These are phyloP conservation scores for Phaeosphaeriaceae sp. DNA, from an alignment of 2,329 filamentous ascomycete species.

Conservation along the genomic window DNA sequence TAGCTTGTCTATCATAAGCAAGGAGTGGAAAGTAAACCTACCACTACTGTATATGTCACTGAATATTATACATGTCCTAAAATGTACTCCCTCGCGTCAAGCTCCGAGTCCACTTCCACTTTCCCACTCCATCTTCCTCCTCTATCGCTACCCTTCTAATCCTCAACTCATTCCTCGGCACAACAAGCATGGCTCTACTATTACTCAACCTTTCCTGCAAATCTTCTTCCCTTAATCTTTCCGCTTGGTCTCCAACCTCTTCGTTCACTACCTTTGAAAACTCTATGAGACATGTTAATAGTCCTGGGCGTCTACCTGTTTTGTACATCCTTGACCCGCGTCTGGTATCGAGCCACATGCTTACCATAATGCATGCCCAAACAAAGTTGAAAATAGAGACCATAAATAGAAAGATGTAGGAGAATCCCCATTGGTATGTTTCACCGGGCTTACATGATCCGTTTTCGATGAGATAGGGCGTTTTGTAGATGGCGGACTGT, in stretches of 20 bases:
- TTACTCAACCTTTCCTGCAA: slow-evolving; percentile 24
- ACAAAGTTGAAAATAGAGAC: slow-evolving; percentile 43
- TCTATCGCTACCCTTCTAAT: slow-evolving; percentile 23
- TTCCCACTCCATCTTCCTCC: not conserved
- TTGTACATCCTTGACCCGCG: slow-evolving; percentile 37
- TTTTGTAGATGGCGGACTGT: slow-evolving; percentile 24
- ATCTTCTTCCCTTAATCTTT: slow-evolving; percentile 29
- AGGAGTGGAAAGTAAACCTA: not conserved
- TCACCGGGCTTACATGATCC: slow-evolving; percentile 40
- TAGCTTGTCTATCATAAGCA: too few relatives aligned
- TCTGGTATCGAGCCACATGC: slow-evolving; percentile 43
- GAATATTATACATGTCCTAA: slow-evolving; percentile 2
- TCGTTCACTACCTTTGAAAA: slow-evolving; percentile 33
- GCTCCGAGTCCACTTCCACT: slow-evolving; percentile 25
- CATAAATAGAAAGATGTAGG: slow-evolving; percentile 46
- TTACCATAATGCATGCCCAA: slow-evolving; percentile 41
- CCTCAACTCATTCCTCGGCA: slow-evolving; percentile 32
- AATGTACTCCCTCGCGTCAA: slow-evolving; percentile 39
- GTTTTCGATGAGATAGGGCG: slow-evolving; percentile 25
- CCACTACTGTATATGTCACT: too few relatives aligned
- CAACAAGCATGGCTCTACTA: slow-evolving; percentile 30
- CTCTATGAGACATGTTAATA: slow-evolving; percentile 38
- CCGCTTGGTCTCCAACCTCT: slow-evolving; percentile 29
- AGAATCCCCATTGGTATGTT: slow-evolving; percentile 45
- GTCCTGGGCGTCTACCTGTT: slow-evolving; percentile 34